A percentile compares a stretch with the other conserved stretches of the same genome.
These are phyloP conservation scores for Nicotiana attenuata DNA, from an alignment of 257 asterid species.

Conservation along the genomic window DNA sequence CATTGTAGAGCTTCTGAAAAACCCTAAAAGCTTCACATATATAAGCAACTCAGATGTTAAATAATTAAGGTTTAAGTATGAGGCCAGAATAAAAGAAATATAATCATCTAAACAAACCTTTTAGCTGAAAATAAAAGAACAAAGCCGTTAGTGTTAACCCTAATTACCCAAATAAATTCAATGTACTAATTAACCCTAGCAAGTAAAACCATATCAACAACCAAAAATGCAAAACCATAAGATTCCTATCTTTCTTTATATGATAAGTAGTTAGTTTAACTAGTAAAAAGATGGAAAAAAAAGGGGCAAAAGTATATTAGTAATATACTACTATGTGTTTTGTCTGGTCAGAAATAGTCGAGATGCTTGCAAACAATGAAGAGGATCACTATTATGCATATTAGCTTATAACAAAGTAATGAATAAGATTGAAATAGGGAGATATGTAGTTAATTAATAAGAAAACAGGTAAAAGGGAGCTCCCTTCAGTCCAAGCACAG, in stretches of 20 bases:
- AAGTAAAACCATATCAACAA: neutral
- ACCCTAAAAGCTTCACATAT: slow-evolving; percentile 31
- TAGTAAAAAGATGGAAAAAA: too few species aligned
- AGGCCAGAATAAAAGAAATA: neutral
- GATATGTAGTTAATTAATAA: neutral
- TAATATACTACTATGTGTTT: neutral
- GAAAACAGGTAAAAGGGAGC: slow-evolving; percentile 56
- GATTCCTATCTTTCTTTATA: neutral
- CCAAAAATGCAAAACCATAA: neutral
- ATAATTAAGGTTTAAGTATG: neutral
- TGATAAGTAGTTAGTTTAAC: neutral
- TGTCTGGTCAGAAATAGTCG: neutral
- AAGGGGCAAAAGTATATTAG: neutral
- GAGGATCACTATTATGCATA: too few species aligned
- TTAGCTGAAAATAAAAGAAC: neutral
- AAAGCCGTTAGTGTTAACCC: neutral
- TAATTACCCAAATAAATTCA: neutral
- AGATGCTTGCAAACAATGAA: neutral
- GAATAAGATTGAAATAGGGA: too few species aligned
- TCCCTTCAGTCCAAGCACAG: slow-evolving; percentile 99
- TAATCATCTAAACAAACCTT: neutral
- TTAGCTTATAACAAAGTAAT: too few species aligned
- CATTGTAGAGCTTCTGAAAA: slow-evolving; percentile 15
- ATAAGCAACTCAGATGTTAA: neutral
- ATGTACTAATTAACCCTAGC: neutral